Base-by-base conservation (phyloP, 2,329 filamentous ascomycete species). In the Alternaria incomplexa region DNA sequence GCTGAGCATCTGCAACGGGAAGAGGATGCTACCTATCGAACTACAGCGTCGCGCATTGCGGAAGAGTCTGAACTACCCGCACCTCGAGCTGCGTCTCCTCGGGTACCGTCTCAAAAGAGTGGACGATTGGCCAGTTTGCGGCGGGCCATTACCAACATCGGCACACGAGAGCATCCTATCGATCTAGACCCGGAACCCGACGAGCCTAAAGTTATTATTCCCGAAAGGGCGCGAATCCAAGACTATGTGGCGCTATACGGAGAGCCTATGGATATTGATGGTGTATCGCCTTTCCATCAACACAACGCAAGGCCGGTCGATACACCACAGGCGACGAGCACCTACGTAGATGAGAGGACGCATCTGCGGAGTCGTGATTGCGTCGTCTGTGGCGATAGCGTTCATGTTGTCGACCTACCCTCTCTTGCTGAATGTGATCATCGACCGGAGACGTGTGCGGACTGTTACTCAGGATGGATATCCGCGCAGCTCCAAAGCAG, bases 381-480 rank as follows among this genome's bases (percentile, higher is more conserved):
- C 46, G 66, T 56, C 12, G 72, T 76, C 45, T 76, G 73, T 45
- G 63, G 65, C 22, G 67, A 73, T 2, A 46, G 28, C 2, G 44
- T 50, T n/a, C 59, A 56, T 10, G 61, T 70, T 28, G n/a, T 45
- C 8, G 65, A 67, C 3, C 58, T 75, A 13, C 74, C 75, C n/a
- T 66, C 67, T 10, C 65, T 76, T 5, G 46, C 62, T 5, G 50
- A 61, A 1, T 83, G 82, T 59, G 61, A 63, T 4, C 82, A 83
- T 60, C 47, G 61, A 6, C 66, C 74, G 6, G 58, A 77, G 6
- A 77, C 74, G 11, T 83, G 82, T 64, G 59, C 45, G 8, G 68
- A 71, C 12, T 83, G 82, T 62, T 77, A 80, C 25, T 61, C 77
- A 3, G 56, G 10, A 9, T 83, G 81, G 81, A 74, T 83, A 26